Base-by-base conservation (phyloP, 345 rosid species). In the Populus ilicifolia region DNA sequence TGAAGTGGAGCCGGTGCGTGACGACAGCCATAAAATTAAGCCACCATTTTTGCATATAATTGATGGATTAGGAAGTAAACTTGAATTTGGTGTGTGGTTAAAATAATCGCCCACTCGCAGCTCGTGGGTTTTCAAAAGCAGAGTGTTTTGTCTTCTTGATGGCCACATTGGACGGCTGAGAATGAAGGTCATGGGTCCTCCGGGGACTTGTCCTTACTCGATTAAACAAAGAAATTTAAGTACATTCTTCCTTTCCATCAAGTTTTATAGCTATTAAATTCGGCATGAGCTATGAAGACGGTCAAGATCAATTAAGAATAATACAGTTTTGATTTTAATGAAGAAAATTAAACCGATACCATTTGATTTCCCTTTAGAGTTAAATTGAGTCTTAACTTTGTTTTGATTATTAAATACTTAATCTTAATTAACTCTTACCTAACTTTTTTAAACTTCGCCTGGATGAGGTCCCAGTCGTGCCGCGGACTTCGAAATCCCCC, bases 91-190 rank as follows among this genome's bases (percentile, higher is more conserved):
- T 35, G 39, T 68, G 44, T 33, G 71, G 46, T 75, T 29, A n/a
- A 29, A 62, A 11, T 20, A 33, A 67, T 72, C 75, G 64, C 70
- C 83, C 67, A 76, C 75, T 78, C 75, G 76, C 17, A 52, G 63
- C 21, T 12, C 8, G 16, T 11, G 20, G 38, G 20, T 5, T 74
- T 1, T 3, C 27, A 67, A 71, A 72, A 69, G 74, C 68, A 62
- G 62, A 38, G 71, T 61, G 44, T 25, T 44, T 23, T 1, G 44
- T 21, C 11, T 23, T 13, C 62, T 36, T 79, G 72, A 80, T 65
- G 41, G 75, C 74, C 87, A 80, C 84, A 56, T 80, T 86, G 78
- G 77, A 75, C 84, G 89, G 84, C 66, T 36, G 77, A 77, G 72
- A 80, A 79, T 79, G 30, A 23, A 18, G 44, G 5, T n/a, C 0